Base-by-base conservation (phyloP, 2,329 filamentous ascomycete genomes). In the Stagonosporopsis vannaccii region DNA sequence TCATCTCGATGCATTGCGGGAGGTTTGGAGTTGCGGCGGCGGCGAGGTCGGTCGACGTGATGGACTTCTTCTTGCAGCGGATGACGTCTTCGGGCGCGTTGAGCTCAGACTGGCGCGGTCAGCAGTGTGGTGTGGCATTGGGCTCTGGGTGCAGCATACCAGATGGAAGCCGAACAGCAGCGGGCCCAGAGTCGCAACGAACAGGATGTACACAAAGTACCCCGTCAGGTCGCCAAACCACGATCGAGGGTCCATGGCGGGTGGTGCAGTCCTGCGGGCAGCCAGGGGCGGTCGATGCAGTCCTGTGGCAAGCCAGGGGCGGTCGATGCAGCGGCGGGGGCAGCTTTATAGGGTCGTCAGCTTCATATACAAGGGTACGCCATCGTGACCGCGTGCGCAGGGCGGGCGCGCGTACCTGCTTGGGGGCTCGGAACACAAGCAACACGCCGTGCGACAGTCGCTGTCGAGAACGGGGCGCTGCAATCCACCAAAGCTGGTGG, bases 61-160 rank as follows among this genome's bases (percentile, higher is more conserved):
- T 81, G 36, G 80, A 79, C 63, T 85, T 83, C 63, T 86, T 87
- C 65, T 86, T 87, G 80, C 95, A 98, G 54, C 91, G 96, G 68
- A 99, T 90, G 69, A 96, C 91, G 81, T 93, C 89, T 83, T 97
- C 89, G 8, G 95, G 95, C 8, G 94, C 92, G 75, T 99, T 99
- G 61, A 99, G 85, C 76, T 98, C 95, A 66, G 92, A 91, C 93
- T 94, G 69, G 15, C 3, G 2, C 6, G n/a, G 35, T 52, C 6
- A 52, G 43, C 19, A 11, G 12, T 12, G 48, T 26, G 9, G 13
- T 37, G 26, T 19, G 26, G 56, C n/a, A 9, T 39, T 7, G 23
- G 17, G 12, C 11, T 23, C 45, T 8, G 28, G 26, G 17, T 51
- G 33, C 40, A 26, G 70, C 62, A 71, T 84, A 95, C 92, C 74